Percentiles rank a stretch among this genome's conserved stretches.
These are phyloP conservation scores for Bothriochloa decipiens DNA, from an alignment of 176 grass and related monocot genomes.

Conservation along the genomic window DNA sequence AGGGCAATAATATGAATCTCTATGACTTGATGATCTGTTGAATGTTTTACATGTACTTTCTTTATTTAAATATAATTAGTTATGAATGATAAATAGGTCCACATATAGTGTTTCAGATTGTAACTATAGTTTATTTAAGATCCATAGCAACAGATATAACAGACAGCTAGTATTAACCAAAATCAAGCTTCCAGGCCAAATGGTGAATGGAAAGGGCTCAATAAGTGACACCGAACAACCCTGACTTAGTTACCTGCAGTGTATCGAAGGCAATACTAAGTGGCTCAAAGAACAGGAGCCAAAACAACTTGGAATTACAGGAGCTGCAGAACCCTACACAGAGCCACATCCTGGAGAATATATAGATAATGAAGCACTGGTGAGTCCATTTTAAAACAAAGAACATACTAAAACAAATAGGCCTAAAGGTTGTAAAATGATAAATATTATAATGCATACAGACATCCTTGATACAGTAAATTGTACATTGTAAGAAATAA, in stretches of 20 bases:
- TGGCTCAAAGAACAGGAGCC: constrained; percentile 94
- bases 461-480: neutral
- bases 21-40: neutral
- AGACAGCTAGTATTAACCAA: constrained; percentile 13
- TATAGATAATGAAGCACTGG: constrained; percentile 25
- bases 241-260: constrained; percentile 76
- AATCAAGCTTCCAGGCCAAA: constrained; percentile 22
- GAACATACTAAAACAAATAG: neutral
- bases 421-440: constrained; percentile 21
- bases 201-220: constrained; percentile 17
- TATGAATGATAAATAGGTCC: neutral
- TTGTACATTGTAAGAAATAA: constrained; percentile 10
- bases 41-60: neutral
- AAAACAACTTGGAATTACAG: constrained; percentile 83
- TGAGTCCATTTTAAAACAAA: constrained; percentile 42
- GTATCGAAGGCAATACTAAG: constrained; percentile 93
- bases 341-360: constrained; percentile 80
- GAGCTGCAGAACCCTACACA: constrained; percentile 72
- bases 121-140: neutral
- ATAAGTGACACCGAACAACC: constrained; percentile 6
- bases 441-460: neutral
- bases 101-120: neutral
- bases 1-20: neutral
- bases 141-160: neutral
- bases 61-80: neutral